phyloP scores from a whole-genome alignment of 225 moss, liverwort and hornwort genomes.

The Physcomitrellopsis africana region DNA sequence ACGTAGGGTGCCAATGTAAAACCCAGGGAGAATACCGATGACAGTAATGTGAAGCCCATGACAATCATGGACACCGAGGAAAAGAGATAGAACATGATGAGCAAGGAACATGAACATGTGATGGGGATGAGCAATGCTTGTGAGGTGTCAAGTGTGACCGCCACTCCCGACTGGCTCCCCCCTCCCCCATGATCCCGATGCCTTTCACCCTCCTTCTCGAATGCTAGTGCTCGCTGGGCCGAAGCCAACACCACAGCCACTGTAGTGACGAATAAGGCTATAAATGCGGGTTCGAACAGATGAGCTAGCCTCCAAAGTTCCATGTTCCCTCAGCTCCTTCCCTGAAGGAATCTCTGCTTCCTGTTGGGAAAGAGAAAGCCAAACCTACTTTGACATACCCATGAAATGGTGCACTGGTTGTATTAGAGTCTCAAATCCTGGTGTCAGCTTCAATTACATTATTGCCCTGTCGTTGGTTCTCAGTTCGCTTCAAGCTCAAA shows the following conservation, averaged over 20 bases:
- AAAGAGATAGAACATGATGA: constrained; percentile 97
- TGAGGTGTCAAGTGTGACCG: constrained; percentile 81
- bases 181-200: constrained; percentile 68
- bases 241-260: constrained; percentile 80
- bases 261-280: constrained; percentile 71
- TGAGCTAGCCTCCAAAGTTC: constrained; percentile 80
- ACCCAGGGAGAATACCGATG: constrained; percentile 72
- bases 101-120: constrained; percentile 86
- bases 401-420: constrained; percentile 3
- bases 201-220: constrained; percentile 82
- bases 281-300: constrained; percentile 77
- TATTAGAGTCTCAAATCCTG: too few relatives aligned
- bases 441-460: constrained; percentile 22
- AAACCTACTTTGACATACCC: constrained; percentile 19
- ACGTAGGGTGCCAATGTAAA: constrained; percentile 77
- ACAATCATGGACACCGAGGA: constrained; percentile 89
- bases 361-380: background rate
- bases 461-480: constrained; percentile 1
- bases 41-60: constrained; percentile 72
- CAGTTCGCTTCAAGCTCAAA: constrained; percentile 8
- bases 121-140: constrained; percentile 91
- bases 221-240: constrained; percentile 80
- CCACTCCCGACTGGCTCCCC: constrained; percentile 55
- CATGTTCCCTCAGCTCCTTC: constrained; percentile 39
- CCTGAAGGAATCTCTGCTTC: constrained; percentile 7